These are phyloP conservation scores for Hirsutella rhossiliensis DNA, from an alignment of 2,329 filamentous ascomycete species.

Conservation along the genomic window DNA sequence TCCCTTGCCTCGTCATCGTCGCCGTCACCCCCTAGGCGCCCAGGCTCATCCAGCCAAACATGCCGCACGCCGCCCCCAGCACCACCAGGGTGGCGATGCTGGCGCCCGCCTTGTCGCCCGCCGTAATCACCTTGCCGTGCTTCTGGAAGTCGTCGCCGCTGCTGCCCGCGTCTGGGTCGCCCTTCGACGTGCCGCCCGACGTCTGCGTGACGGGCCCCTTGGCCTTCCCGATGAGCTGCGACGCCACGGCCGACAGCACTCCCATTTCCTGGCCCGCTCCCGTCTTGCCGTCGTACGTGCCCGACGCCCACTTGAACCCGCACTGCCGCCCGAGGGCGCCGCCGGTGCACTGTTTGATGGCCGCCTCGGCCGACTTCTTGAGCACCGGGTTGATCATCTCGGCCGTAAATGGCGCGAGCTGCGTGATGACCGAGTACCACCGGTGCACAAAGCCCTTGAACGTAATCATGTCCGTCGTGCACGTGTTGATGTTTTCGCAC, in stretches of 20 bases:
- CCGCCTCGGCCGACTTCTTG: slow-evolving; percentile 37
- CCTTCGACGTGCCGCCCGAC: slow-evolving; percentile 39
- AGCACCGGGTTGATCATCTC: slow-evolving; percentile 39
- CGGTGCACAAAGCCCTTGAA: slow-evolving; percentile 51
- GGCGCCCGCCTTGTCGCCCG: slow-evolving; percentile 33
- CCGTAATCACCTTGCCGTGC: slow-evolving; percentile 23
- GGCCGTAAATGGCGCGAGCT: slow-evolving; percentile 41
- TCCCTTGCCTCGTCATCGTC: neutral
- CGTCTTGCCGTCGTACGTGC: slow-evolving; percentile 38
- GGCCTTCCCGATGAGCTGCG: slow-evolving; percentile 31
- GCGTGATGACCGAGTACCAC: slow-evolving; percentile 40
- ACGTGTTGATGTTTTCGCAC: slow-evolving; percentile 43
- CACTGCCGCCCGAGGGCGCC: slow-evolving; percentile 36
- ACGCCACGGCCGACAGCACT: slow-evolving; percentile 41
- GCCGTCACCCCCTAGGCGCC: slow-evolving; percentile 19
- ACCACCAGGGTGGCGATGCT: slow-evolving; percentile 34
- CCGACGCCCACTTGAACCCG: slow-evolving; percentile 40
- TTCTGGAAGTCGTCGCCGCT: slow-evolving; percentile 21
- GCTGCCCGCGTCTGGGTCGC: slow-evolving; percentile 29
- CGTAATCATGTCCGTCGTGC: slow-evolving; percentile 50
- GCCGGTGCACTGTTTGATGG: slow-evolving; percentile 41
- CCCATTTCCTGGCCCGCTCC: slow-evolving; percentile 51
- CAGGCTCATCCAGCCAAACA: slow-evolving; percentile 37
- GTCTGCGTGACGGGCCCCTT: slow-evolving; percentile 30
- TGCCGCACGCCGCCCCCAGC: slow-evolving; percentile 23